A percentile compares a stretch with the other conserved stretches of the same genome.
Evolutionary conservation across 306 rosid genomes (phyloP).

Genomic region (Malus asiatica): DNA sequence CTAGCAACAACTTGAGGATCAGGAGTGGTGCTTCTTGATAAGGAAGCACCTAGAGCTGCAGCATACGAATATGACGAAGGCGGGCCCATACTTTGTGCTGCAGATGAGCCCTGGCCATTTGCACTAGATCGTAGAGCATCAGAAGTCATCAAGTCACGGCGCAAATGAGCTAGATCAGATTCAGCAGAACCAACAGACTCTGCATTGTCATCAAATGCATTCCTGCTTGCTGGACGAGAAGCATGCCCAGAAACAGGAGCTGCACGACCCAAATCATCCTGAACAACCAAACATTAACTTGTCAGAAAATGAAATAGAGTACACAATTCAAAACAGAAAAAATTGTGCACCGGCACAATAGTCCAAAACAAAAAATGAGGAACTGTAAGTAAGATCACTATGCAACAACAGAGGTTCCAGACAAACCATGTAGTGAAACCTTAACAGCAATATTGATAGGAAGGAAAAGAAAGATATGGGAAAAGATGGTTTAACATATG

Average conservation of each 20-base stretch:
- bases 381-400: background rate
- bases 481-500: background rate
- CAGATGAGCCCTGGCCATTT: slow-evolving; percentile 62
- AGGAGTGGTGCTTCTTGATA: slow-evolving; percentile 91
- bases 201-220: slow-evolving; percentile 76
- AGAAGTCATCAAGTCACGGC: slow-evolving; percentile 39
- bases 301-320: background rate
- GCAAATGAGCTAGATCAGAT: slow-evolving; percentile 48
- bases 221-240: slow-evolving; percentile 87
- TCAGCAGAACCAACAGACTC: slow-evolving; percentile 52
- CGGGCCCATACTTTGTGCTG: slow-evolving; percentile 46
- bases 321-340: background rate
- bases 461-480: background rate
- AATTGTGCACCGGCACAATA: background rate
- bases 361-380: background rate
- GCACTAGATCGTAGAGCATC: slow-evolving; percentile 46
- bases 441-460: background rate
- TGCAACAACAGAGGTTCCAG: background rate
- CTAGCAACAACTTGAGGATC: slow-evolving; percentile 81
- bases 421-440: background rate
- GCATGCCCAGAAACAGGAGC: slow-evolving; percentile 47
- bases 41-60: slow-evolving; percentile 75
- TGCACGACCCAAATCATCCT: slow-evolving; percentile 78
- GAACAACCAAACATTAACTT: slow-evolving; percentile 21
- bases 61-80: slow-evolving; percentile 74